Conservation (phyloP, 2,329 filamentous ascomycete species). For the Cercospora sp. region DNA sequence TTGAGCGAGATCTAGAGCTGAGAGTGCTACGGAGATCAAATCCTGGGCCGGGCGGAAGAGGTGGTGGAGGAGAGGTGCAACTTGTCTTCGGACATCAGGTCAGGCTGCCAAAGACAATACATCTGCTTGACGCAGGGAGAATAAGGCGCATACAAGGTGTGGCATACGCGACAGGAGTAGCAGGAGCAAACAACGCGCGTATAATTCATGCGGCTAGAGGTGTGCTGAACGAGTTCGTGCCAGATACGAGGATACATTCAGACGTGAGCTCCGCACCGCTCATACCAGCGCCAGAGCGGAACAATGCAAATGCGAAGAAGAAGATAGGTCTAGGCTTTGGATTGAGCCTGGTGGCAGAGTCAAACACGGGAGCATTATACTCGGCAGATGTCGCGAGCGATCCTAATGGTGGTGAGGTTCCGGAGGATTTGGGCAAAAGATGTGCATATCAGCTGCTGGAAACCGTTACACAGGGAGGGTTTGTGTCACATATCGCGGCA, state of each 20-base stretch:
- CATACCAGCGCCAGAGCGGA: slow-evolving; percentile 70
- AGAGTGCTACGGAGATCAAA: too few relatives aligned
- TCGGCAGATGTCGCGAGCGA: slow-evolving; percentile 79
- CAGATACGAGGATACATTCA: slow-evolving; percentile 86
- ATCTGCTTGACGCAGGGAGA: slow-evolving; percentile 78
- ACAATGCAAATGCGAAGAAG: slow-evolving; percentile 52
- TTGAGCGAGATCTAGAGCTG: too few relatives aligned
- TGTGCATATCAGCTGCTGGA: slow-evolving; percentile 90
- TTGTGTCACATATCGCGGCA: slow-evolving; percentile 70
- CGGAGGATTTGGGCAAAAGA: slow-evolving; percentile 85
- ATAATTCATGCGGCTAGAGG: slow-evolving; percentile 92
- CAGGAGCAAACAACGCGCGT: slow-evolving; percentile 86
- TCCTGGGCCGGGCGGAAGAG: slow-evolving; percentile 69
- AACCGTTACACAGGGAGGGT: slow-evolving; percentile 77
- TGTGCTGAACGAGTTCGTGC: slow-evolving; percentile 79
- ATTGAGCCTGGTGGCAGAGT: slow-evolving; percentile 85
- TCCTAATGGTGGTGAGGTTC: slow-evolving; percentile 75
- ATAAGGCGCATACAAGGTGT: slow-evolving; percentile 90
- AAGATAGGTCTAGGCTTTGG: slow-evolving; percentile 87
- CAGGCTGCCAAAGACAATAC: slow-evolving; percentile 87
- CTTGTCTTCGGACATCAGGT: slow-evolving; percentile 92
- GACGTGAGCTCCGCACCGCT: slow-evolving; percentile 63
- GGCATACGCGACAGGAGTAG: slow-evolving; percentile 88
- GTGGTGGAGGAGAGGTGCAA: slow-evolving; percentile 90
- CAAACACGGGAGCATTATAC: slow-evolving; percentile 81